Evolutionary conservation across 441 rosid species (phyloP).

Genomic region (Populus trichocarpa): DNA sequence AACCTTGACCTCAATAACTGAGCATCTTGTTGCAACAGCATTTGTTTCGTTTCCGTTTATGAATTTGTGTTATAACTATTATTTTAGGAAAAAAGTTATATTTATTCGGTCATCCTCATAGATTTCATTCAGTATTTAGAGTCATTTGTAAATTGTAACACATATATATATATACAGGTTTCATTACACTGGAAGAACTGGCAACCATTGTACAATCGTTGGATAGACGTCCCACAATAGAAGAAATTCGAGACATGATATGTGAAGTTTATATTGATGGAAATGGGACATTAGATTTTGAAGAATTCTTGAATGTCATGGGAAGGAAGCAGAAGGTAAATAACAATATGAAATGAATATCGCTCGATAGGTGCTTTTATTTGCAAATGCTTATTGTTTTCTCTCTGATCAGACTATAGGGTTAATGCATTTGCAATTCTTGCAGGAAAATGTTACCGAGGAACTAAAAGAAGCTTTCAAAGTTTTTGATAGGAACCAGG

Average conservation of each 20-base stretch:
- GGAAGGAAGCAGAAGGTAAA: slow-evolving; percentile 44
- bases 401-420: background rate
- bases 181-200: slow-evolving; percentile 46
- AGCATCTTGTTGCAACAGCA: background rate
- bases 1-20: background rate
- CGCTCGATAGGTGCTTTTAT: background rate
- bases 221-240: slow-evolving; percentile 43
- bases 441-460: slow-evolving; percentile 43
- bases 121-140: no score
- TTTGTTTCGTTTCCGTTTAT: background rate
- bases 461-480: slow-evolving; percentile 67
- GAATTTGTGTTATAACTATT: no score
- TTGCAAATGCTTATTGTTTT: background rate
- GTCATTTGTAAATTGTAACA: background rate
- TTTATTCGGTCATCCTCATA: no score
- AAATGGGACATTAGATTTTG: slow-evolving; percentile 36
- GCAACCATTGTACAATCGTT: slow-evolving; percentile 33
- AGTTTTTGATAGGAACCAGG: slow-evolving; percentile 63
- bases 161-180: slow-evolving; percentile 26
- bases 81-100: no score
- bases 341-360: background rate
- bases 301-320: slow-evolving; percentile 48
- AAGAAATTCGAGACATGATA: slow-evolving; percentile 52
- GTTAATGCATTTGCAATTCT: background rate
- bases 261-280: slow-evolving; percentile 39